Base-by-base conservation (phyloP, 352 stramenopile species). In the Blastocystis sp. region DNA sequence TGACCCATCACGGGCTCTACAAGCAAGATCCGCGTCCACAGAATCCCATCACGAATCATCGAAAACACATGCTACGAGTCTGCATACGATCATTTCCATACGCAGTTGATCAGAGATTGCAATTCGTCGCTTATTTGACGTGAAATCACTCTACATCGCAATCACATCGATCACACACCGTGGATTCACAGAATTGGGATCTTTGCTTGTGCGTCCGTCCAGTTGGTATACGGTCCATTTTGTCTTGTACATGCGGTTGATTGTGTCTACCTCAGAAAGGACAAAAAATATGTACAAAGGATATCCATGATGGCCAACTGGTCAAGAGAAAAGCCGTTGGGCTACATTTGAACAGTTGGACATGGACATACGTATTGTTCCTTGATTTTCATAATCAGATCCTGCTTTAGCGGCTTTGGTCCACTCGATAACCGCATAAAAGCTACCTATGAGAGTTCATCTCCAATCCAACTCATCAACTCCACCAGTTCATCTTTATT, bases 61-160 rank as follows among this genome's bases (percentile, higher is more conserved):
- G 38, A 78, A 78, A 57, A 78, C 27, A 78, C 67, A 78, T 78
- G 67, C 67, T 78, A 78, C 18, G 6, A 18, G 2, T 78, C n/a
- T 40, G 11, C 9, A n/a, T 29, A 61, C 21, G 7, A 7, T 27
- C 1, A 46, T 34, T 29, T 29, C 61, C 29, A 59, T 61, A 78
- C 67, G 0, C 42, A 61, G 21, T 56, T 40, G 14, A 78, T 78
- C 16, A 78, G 67, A n/a, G 67, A 46, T 46, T 51, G 27, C 32
- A 78, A 46, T n/a, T 78, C 67, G 7, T 51, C 21, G 6, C 14
- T 34, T 18, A 78, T 18, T 32, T 59, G 46, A 11, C 32, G 56
- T 42, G 38, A 56, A 4, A 78, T 78, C 1, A 78, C 29, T 38
- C 67, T 78, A 78, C 8, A 24, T 8, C 11, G 56, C 42, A 78